phyloP scores from a whole-genome alignment of 345 rosid genomes.

The Lenwebbia sp. region DNA sequence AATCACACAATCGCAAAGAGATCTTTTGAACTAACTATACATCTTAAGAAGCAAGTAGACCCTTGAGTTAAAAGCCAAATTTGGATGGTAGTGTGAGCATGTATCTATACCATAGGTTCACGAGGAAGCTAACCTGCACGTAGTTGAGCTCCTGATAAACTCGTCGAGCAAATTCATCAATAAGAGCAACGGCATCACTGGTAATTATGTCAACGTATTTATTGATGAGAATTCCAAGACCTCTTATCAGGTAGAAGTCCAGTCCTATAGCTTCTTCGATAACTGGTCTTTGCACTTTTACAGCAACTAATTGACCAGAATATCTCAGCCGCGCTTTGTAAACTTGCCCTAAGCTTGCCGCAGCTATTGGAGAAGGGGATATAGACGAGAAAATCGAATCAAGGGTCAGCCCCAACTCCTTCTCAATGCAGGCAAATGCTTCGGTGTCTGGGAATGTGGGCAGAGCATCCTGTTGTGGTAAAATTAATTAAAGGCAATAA shows the following conservation, averaged over 20 bases:
- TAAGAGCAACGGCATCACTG: conserved; percentile 70
- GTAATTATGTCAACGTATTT: conserved; percentile 69
- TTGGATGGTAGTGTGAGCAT: not conserved
- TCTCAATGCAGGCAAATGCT: conserved; percentile 86
- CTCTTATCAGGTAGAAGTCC: conserved; percentile 85
- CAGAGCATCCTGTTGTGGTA: conserved; percentile 57
- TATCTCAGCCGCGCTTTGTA: conserved; percentile 83
- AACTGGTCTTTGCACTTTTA: conserved; percentile 91
- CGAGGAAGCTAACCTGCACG: conserved; percentile 58
- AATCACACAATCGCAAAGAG: not conserved
- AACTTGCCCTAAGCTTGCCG: conserved; percentile 97
- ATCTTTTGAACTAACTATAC: not conserved
- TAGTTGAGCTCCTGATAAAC: conserved; percentile 95
- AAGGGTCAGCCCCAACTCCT: conserved; percentile 60
- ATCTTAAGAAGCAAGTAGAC: not conserved
- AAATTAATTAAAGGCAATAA: not conserved
- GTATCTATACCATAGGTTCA: not conserved
- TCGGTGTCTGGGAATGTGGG: conserved; percentile 96
- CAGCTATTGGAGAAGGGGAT: conserved; percentile 85
- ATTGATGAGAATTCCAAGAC: conserved; percentile 60
- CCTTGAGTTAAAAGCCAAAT: not conserved
- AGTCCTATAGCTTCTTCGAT: conserved; percentile 88
- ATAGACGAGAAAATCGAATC: conserved; percentile 61
- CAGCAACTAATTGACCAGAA: conserved; percentile 79
- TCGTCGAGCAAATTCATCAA: conserved; percentile 88